Evolutionary conservation across 129 eudicot genomes (phyloP).

Genomic region (Escallonia rubra): DNA sequence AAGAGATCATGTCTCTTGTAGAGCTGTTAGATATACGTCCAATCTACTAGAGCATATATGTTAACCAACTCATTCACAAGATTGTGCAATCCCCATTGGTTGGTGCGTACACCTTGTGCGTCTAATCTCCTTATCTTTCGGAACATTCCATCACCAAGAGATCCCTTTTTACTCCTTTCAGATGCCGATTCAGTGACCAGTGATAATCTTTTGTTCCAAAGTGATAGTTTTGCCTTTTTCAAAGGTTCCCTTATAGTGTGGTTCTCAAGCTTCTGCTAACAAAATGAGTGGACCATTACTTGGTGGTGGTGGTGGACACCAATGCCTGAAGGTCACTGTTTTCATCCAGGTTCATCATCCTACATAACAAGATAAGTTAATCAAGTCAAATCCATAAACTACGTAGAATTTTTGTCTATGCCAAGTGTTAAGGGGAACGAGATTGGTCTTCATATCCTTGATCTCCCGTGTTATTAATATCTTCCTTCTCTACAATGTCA

Average conservation of each 20-base stretch:
- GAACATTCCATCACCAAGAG: conserved; percentile 14
- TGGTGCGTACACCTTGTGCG: conserved; percentile 4
- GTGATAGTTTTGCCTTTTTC: background rate
- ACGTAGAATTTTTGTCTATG: background rate
- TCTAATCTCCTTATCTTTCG: conserved; percentile 11
- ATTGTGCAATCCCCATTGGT: conserved; percentile 5
- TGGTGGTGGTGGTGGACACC: background rate
- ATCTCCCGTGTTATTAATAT: background rate
- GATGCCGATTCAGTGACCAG: background rate
- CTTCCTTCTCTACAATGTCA: background rate
- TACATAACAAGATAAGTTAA: background rate
- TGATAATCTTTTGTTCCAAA: background rate
- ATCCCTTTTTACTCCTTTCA: conserved; percentile 4
- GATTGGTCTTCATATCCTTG: too few species aligned
- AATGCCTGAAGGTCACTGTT: conserved; percentile 2
- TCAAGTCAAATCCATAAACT: background rate
- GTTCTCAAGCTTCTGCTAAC: background rate
- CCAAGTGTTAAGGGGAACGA: too few species aligned
- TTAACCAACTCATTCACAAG: conserved; percentile 2
- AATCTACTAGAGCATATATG: background rate
- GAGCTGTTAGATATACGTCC: background rate
- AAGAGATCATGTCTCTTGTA: background rate
- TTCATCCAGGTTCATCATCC: background rate
- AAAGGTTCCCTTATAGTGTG: conserved; percentile 4
- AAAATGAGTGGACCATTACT: background rate